A percentile compares a stretch with the other conserved stretches of the same genome.
These are phyloP conservation scores for Penicillium italicum DNA, from an alignment of 2,329 filamentous ascomycete species.

Conservation along the genomic window DNA sequence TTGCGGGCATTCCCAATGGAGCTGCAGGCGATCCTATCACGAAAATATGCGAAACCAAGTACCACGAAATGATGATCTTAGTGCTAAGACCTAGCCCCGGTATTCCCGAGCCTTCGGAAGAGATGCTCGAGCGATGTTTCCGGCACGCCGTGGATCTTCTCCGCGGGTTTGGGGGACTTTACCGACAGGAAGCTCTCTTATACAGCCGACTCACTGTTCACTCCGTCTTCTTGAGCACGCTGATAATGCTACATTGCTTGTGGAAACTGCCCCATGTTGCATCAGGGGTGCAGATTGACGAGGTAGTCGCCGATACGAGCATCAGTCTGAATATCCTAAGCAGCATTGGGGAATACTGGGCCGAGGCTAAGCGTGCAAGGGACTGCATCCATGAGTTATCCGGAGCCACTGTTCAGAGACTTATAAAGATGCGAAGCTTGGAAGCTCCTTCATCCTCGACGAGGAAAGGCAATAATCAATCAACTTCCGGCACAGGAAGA, in stretches of 20 bases:
- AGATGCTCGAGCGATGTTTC: slow-evolving; percentile 44
- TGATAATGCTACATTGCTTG: slow-evolving; percentile 53
- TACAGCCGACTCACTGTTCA: slow-evolving; percentile 52
- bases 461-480: background rate
- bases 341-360: slow-evolving; percentile 53
- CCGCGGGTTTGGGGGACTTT: slow-evolving; percentile 43
- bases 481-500: background rate
- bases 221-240: slow-evolving; percentile 47
- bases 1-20: slow-evolving; percentile 34
- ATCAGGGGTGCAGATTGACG: slow-evolving; percentile 36
- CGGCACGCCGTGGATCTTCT: slow-evolving; percentile 44
- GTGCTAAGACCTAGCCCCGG: slow-evolving; percentile 52
- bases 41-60: slow-evolving; percentile 45
- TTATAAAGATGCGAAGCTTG: slow-evolving; percentile 17
- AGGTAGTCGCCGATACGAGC: slow-evolving; percentile 43
- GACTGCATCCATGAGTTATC: slow-evolving; percentile 33
- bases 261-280: slow-evolving; percentile 47
- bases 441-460: slow-evolving; percentile 16
- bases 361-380: slow-evolving; percentile 40
- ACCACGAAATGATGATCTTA: slow-evolving; percentile 50
- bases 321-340: slow-evolving; percentile 49
- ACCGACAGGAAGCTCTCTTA: slow-evolving; percentile 44
- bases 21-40: slow-evolving; percentile 8
- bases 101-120: slow-evolving; percentile 47
- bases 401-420: slow-evolving; percentile 25